Evolutionary conservation across 345 rosid genomes (phyloP).

Genomic region (Pugionium dolabratum): DNA sequence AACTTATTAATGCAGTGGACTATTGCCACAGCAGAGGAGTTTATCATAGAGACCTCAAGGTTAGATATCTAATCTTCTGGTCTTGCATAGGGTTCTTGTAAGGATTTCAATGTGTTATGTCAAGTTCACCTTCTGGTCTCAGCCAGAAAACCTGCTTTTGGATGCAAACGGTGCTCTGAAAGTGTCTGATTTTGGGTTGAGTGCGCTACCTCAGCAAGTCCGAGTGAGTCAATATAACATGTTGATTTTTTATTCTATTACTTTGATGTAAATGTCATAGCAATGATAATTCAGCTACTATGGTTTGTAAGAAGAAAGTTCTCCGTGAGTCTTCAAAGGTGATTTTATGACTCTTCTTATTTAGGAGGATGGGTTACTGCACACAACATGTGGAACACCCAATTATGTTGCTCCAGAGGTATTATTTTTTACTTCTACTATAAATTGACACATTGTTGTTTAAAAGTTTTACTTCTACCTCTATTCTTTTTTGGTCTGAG

Average conservation of each 20-base stretch:
- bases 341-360: slow-evolving; percentile 26
- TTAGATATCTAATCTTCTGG: slow-evolving; percentile 21
- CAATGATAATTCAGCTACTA: slow-evolving; percentile 5
- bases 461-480: neutral
- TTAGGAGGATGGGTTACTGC: slow-evolving; percentile 97
- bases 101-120: slow-evolving; percentile 1
- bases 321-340: slow-evolving; percentile 12
- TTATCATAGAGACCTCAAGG: slow-evolving; percentile 94
- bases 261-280: neutral
- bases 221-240: slow-evolving; percentile 53
- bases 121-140: slow-evolving; percentile 32
- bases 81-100: slow-evolving; percentile 16
- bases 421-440: slow-evolving; percentile 30
- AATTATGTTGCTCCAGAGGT: slow-evolving; percentile 99
- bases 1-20: slow-evolving; percentile 95
- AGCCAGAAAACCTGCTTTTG: slow-evolving; percentile 96
- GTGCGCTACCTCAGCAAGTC: slow-evolving; percentile 99
- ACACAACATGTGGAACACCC: slow-evolving; percentile 98
- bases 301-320: slow-evolving; percentile 8
- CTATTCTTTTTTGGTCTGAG: slow-evolving; percentile 1
- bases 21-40: slow-evolving; percentile 98
- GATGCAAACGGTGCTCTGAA: slow-evolving; percentile 84
- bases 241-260: slow-evolving; percentile 1
- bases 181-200: slow-evolving; percentile 97
- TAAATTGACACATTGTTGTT: slow-evolving; percentile 1